Conservation (phyloP, 2,329 filamentous ascomycete genomes). For the Trichoderma gracile region DNA sequence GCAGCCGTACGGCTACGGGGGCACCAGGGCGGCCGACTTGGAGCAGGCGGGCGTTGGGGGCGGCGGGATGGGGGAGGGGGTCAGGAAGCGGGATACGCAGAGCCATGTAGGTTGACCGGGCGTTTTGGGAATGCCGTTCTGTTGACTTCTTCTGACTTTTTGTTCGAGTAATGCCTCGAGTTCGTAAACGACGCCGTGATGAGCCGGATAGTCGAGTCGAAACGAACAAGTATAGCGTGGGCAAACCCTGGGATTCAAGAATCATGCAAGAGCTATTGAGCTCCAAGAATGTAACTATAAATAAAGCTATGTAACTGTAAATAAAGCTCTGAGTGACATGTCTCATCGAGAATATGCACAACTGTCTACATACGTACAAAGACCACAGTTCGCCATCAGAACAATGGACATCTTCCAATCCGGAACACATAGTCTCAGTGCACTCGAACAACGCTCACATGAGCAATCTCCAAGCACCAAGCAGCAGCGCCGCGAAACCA, state of each 20-base stretch:
- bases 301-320: slow-evolving; percentile 5
- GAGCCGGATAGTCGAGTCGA: background rate
- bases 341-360: no score
- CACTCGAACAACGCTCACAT: slow-evolving; percentile 48
- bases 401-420: background rate
- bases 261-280: no score
- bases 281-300: background rate
- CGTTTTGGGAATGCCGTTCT: background rate
- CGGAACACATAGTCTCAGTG: background rate
- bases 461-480: slow-evolving; percentile 70
- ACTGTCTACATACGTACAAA: no score
- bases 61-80: background rate
- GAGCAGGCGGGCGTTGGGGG: background rate
- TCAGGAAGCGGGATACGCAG: slow-evolving; percentile 1
- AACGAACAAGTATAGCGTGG: background rate
- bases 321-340: background rate
- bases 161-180: background rate
- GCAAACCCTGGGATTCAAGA: background rate
- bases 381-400: no score
- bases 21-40: background rate
- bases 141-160: slow-evolving; percentile 1
- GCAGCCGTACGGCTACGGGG: background rate
- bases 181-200: background rate
- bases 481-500: slow-evolving; percentile 64
- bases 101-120: slow-evolving; percentile 15